Evolutionary conservation across 106 monocot genomes (phyloP), one percentile per base, ranked within the genome.

Genomic region (Apostasia ramifera): DNA sequence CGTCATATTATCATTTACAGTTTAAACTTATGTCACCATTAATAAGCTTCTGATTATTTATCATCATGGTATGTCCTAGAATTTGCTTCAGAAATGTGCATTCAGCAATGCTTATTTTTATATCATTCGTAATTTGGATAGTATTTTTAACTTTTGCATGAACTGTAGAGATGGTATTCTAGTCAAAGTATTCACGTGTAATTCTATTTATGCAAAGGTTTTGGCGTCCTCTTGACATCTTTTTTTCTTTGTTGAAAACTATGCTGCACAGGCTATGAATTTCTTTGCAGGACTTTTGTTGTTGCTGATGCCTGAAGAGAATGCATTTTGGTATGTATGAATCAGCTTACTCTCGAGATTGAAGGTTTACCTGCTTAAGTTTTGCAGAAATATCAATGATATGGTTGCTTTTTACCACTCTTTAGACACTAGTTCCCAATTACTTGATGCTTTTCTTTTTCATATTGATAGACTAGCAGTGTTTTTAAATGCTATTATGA

Each of bases 261-360:
- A 37, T 78, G 53, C 53, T 53, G 50, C 87, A 74, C 81, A 97
- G 97, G 97, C 92, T 10, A 97, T 97, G 97, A 97, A 97, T 79
- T 97, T 97, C 70, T 97, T 97, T 77, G 97, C 97, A 61, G 97
- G 89, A 44, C 68, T 97, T 55, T 75, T 97, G 43, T 62, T 97
- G 44, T 73, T 97, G 66, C 71, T 97, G 74, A 97, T 97, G 97
- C 81, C 97, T n/a, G 97, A 97, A 76, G 97, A 97, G 79, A 92
- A 97, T 85, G 97, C 97, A 73, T 97, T 97, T 85, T 97, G 97
- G 97, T 97, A 85, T 40, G 84, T 79, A 55, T 66, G 12, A 51
- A 41, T 62, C 41, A 68, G 68, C 61, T 45, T 56, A 8, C 9
- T 41, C 51, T 14, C n/a, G 45, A 15, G 26, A 44, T 51, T 59